A percentile compares a stretch with the other conserved stretches of the same genome.
Evolutionary conservation across 2,329 filamentous ascomycete genomes (phyloP).

Genomic region (Aspergillus fischeri): DNA sequence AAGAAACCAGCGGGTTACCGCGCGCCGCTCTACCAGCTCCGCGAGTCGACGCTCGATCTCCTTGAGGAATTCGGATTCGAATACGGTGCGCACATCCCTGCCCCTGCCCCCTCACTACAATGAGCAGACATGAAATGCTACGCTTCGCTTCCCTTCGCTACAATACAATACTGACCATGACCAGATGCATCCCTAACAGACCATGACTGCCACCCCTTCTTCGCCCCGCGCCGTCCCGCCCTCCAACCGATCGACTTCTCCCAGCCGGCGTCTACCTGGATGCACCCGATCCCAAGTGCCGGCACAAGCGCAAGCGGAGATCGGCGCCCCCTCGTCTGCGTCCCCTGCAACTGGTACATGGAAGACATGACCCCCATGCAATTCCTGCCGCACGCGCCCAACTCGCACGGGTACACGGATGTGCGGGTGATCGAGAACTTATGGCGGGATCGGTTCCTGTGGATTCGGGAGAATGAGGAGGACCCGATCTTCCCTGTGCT

Average conservation of each 20-base stretch:
- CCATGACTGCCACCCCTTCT: slow-evolving; percentile 41
- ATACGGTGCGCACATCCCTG: no score
- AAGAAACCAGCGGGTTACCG: slow-evolving; percentile 56
- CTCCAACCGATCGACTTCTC: slow-evolving; percentile 41
- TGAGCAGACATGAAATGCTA: no score
- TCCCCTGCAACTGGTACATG: slow-evolving; percentile 45
- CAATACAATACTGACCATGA: no score
- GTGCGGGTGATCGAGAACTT: slow-evolving; percentile 55
- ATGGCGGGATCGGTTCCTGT: slow-evolving; percentile 59
- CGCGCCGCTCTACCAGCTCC: slow-evolving; percentile 36
- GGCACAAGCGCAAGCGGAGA: slow-evolving; percentile 8
- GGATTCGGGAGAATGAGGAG: slow-evolving; percentile 46
- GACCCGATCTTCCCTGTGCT: slow-evolving; percentile 49
- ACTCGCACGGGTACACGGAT: slow-evolving; percentile 57
- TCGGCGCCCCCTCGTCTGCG: slow-evolving; percentile 34
- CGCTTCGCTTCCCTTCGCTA: no score
- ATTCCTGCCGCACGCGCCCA: slow-evolving; percentile 42
- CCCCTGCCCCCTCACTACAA: background rate
- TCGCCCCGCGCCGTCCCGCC: slow-evolving; percentile 33
- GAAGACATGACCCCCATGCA: slow-evolving; percentile 46
- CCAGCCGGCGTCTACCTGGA: slow-evolving; percentile 41
- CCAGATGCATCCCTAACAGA: slow-evolving; percentile 38
- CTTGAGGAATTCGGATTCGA: slow-evolving; percentile 40
- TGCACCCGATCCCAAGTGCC: slow-evolving; percentile 36
- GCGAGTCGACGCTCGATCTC: slow-evolving; percentile 38